Percentiles rank a stretch among this genome's conserved stretches.
phyloP scores from a whole-genome alignment of 2,329 filamentous ascomycete genomes.

The Colletotrichum melonis region DNA sequence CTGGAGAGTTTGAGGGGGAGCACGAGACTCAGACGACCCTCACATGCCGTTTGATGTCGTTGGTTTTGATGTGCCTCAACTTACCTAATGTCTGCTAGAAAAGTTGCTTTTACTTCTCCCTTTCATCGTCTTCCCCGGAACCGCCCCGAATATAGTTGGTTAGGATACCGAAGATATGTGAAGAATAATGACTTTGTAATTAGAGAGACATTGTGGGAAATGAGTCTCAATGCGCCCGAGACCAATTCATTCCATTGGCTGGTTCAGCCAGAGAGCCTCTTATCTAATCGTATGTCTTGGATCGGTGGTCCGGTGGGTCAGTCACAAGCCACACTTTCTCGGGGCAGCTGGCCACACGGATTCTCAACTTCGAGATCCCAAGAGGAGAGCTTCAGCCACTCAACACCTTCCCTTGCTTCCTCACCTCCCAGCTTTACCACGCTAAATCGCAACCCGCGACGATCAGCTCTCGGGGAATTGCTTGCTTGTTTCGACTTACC shows the following conservation, averaged over 20 bases:
- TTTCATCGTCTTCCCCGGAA: neutral
- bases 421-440: neutral
- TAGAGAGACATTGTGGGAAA: neutral
- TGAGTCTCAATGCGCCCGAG: constrained; percentile 1
- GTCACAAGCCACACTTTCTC: constrained; percentile 28
- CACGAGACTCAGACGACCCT: neutral
- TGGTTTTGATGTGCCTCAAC: neutral
- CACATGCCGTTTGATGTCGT: neutral
- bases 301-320: neutral
- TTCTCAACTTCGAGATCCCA: neutral
- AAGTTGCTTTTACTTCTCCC: neutral
- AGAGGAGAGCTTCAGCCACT: neutral
- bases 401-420: no score
- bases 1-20: neutral
- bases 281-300: neutral
- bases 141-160: neutral
- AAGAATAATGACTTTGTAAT: neutral
- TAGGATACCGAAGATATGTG: neutral
- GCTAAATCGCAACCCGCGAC: neutral
- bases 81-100: neutral
- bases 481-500: neutral
- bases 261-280: neutral
- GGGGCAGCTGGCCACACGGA: neutral
- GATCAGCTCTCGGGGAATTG: neutral
- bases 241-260: neutral